Conservation (phyloP, 2,329 filamentous ascomycete genomes). For the Neofusicoccum parvum region DNA sequence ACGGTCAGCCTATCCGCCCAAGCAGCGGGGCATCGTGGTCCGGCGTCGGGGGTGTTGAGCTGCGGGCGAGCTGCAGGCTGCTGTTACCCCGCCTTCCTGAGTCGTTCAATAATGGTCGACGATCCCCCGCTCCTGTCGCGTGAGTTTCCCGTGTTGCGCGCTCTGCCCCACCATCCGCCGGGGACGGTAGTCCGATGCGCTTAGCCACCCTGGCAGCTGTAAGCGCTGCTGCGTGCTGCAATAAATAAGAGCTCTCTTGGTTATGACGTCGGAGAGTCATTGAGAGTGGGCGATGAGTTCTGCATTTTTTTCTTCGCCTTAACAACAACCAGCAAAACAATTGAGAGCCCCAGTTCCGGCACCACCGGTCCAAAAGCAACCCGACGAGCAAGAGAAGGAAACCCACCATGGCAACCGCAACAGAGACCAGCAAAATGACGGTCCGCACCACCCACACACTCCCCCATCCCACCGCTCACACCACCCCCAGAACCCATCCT, state of each 20-base stretch:
- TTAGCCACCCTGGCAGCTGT: background rate
- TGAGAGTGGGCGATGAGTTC: too few relatives aligned
- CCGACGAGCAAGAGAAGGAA: background rate
- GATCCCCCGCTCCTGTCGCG: slow-evolving; percentile 9
- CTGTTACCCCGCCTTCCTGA: background rate
- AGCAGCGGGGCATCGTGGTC: background rate
- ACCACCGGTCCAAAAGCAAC: too few relatives aligned
- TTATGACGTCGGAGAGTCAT: background rate
- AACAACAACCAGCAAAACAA: too few relatives aligned
- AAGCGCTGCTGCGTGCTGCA: background rate
- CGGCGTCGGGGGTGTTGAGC: background rate
- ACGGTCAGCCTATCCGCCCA: background rate
- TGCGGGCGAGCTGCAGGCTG: background rate
- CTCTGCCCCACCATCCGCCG: background rate
- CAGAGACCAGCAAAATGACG: background rate
- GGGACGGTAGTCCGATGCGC: slow-evolving; percentile 1
- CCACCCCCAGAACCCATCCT: slow-evolving; percentile 45
- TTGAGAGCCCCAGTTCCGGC: too few relatives aligned
- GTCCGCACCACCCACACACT: background rate
- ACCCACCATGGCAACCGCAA: background rate
- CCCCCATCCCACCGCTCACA: background rate
- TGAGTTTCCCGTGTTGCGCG: background rate
- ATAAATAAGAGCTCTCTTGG: background rate
- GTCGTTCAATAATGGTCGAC: background rate
- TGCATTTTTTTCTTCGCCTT: too few relatives aligned